These are phyloP conservation scores for Colletotrichum magnum DNA, from an alignment of 2,329 filamentous ascomycete genomes.

Conservation along the genomic window DNA sequence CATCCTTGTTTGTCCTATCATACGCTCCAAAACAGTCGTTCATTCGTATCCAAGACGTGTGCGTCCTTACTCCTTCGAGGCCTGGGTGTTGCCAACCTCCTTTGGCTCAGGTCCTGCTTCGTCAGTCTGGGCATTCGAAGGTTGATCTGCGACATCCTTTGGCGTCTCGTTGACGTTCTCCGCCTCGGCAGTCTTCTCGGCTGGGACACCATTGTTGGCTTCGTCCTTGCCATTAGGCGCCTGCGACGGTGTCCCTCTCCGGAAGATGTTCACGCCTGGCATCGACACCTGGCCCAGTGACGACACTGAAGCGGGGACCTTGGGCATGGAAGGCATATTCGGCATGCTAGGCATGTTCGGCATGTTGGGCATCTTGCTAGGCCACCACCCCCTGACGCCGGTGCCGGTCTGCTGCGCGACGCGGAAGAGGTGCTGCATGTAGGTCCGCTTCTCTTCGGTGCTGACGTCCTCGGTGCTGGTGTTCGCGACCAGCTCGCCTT, in stretches of 20 bases:
- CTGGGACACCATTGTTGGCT: background rate
- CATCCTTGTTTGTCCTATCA: no score
- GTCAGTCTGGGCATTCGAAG: background rate
- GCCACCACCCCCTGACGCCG: slow-evolving; percentile 61
- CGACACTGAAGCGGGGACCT: slow-evolving; percentile 46
- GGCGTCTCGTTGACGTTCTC: background rate
- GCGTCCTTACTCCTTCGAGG: background rate
- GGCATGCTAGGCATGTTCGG: slow-evolving; percentile 50
- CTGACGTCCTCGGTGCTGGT: slow-evolving; percentile 52
- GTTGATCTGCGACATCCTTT: background rate
- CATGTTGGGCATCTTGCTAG: slow-evolving; percentile 60
- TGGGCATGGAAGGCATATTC: slow-evolving; percentile 49
- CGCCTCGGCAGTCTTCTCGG: background rate
- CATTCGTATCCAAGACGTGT: background rate
- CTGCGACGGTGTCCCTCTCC: slow-evolving; percentile 43
- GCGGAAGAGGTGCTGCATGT: slow-evolving; percentile 64
- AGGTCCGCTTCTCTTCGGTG: slow-evolving; percentile 55
- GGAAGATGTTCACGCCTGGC: slow-evolving; percentile 50
- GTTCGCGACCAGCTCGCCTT: slow-evolving; percentile 49
- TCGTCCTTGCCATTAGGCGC: background rate
- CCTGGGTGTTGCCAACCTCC: background rate
- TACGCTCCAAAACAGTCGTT: background rate
- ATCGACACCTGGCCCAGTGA: slow-evolving; percentile 50
- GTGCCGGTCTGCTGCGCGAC: slow-evolving; percentile 65
- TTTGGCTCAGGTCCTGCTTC: background rate